Conservation (phyloP, 2,329 filamentous ascomycete genomes). For the Botryotinia globosa region DNA sequence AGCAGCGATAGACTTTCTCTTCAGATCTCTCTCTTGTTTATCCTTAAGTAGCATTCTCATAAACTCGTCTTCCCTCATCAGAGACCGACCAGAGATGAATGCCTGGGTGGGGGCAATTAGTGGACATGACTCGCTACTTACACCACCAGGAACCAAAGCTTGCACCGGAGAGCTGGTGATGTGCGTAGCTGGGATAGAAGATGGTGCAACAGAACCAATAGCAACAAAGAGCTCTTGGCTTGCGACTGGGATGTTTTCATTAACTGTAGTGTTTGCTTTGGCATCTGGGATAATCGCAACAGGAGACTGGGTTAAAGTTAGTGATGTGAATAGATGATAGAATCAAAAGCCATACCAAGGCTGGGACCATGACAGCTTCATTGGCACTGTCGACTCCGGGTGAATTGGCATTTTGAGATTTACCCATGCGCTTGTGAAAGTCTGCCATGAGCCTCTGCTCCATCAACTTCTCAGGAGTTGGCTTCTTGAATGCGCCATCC, state of each 20-base stretch:
- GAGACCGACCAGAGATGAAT: neutral
- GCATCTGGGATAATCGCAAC: neutral
- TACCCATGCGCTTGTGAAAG: neutral
- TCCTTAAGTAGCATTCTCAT: conserved; percentile 4
- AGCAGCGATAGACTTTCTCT: neutral
- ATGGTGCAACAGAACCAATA: neutral
- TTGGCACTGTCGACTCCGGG: neutral
- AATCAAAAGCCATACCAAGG: neutral
- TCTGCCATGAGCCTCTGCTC: neutral
- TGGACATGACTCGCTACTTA: neutral
- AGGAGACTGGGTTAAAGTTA: neutral
- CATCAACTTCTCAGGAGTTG: neutral
- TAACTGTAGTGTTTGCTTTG: neutral
- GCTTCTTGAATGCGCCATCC: neutral
- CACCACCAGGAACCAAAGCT: neutral
- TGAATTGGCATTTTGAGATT: neutral
- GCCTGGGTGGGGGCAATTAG: too few relatives aligned
- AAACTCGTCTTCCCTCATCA: conserved; percentile 13
- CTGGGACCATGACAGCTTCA: neutral
- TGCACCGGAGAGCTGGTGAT: neutral
- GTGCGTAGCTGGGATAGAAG: neutral
- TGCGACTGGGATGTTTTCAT: neutral
- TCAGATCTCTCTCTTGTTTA: neutral
- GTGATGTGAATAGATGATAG: neutral
- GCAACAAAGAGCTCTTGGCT: neutral